Conservation (phyloP, 2,329 filamentous ascomycete genomes). For the Paraphaeosphaeria sporulosa region DNA sequence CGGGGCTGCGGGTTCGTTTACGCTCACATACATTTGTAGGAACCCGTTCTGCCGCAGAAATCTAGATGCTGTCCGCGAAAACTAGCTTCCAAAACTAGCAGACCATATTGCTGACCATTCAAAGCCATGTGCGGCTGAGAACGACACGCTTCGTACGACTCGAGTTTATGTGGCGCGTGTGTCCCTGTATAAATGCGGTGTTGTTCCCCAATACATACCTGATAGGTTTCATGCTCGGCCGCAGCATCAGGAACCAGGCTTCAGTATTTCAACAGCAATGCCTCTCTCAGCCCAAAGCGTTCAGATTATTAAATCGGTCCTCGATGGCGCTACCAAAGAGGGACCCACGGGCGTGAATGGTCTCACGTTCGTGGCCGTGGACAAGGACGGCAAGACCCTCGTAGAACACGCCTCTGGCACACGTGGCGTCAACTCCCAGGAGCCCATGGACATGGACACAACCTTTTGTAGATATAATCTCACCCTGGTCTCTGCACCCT, state of each 20-base stretch:
- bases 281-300: slow-evolving; percentile 38
- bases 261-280: slow-evolving; percentile 28
- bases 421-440: slow-evolving; percentile 47
- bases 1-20: not conserved
- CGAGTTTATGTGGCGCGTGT: not conserved
- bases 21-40: not conserved
- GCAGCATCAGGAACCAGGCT: not conserved
- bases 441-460: slow-evolving; percentile 66
- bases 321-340: slow-evolving; percentile 41
- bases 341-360: slow-evolving; percentile 48
- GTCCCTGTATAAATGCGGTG: not conserved
- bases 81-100: not conserved
- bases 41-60: not conserved
- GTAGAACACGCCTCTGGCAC: slow-evolving; percentile 54
- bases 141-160: not conserved
- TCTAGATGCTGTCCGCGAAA: not conserved
- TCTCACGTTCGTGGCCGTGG: slow-evolving; percentile 55
- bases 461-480: slow-evolving; percentile 55
- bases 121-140: not conserved
- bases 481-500: too few relatives aligned
- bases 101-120: not conserved
- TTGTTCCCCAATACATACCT: not conserved
- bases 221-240: not conserved
- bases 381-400: slow-evolving; percentile 54
- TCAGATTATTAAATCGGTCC: slow-evolving; percentile 46